Conservation (phyloP, 495 filamentous ascomycete genomes). For the Penicillium macrosclerotiorum region DNA sequence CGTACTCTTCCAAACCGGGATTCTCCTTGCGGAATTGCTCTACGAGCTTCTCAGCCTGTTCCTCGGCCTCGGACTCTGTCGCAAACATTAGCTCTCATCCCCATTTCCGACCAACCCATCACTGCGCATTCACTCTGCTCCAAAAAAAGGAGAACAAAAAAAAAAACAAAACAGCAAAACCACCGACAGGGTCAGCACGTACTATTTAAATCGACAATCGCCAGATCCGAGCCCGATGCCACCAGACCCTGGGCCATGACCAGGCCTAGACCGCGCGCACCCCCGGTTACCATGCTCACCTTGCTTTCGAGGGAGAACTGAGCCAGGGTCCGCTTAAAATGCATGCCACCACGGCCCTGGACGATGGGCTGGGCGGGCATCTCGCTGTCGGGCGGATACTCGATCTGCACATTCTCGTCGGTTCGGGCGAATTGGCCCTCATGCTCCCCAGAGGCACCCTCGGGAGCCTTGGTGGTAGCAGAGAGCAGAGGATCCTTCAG, state of each 20-base stretch:
- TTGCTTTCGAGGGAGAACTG: constrained; percentile 78
- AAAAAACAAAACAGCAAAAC: not conserved
- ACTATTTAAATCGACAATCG: constrained; percentile 93
- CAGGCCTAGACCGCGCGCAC: constrained; percentile 79
- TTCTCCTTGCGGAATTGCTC: constrained; percentile 74
- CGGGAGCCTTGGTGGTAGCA: constrained; percentile 33
- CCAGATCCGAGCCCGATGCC: constrained; percentile 81
- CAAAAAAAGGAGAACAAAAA: no score
- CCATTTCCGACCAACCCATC: no score
- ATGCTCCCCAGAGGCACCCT: constrained; percentile 29
- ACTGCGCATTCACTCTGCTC: no score
- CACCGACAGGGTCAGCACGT: constrained; percentile 29
- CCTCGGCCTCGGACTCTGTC: constrained; percentile 78
- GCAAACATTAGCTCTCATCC: constrained; percentile 8
- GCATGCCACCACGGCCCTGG: constrained; percentile 66
- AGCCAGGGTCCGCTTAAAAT: constrained; percentile 68
- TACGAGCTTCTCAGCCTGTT: constrained; percentile 68
- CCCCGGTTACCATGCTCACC: constrained; percentile 79
- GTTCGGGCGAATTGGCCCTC: constrained; percentile 68
- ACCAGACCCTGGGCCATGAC: constrained; percentile 92
- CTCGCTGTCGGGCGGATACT: constrained; percentile 69
- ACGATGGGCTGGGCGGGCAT: constrained; percentile 66
- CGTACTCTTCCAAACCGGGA: constrained; percentile 67
- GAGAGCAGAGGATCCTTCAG: constrained; percentile 26
- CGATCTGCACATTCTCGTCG: constrained; percentile 69